A percentile compares a stretch with the other conserved stretches of the same genome.
Evolutionary conservation across 331 rosid genomes (phyloP).

Genomic region (Telfairia occidentalis): DNA sequence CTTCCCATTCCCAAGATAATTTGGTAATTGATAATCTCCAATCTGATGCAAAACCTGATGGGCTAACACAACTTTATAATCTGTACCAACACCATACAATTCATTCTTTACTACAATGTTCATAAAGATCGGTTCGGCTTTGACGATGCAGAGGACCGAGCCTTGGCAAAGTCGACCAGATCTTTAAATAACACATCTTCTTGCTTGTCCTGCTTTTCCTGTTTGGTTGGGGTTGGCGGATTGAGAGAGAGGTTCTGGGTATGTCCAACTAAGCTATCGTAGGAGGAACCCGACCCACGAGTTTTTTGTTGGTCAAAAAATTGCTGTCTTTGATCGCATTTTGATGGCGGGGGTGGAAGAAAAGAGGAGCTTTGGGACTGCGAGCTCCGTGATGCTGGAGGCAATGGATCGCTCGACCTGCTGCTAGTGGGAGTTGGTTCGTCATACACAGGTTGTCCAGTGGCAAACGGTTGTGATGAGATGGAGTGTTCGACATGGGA

Average conservation of each 20-base stretch:
- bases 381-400: slow-evolving; percentile 75
- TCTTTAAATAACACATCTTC: slow-evolving; percentile 54
- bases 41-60: slow-evolving; percentile 6
- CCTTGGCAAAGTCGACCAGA: slow-evolving; percentile 46
- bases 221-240: slow-evolving; percentile 33
- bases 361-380: slow-evolving; percentile 25
- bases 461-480: slow-evolving; percentile 32
- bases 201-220: slow-evolving; percentile 39
- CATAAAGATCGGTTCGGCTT: slow-evolving; percentile 42
- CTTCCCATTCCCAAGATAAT: slow-evolving; percentile 3
- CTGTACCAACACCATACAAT: background rate
- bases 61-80: background rate
- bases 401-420: slow-evolving; percentile 45
- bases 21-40: slow-evolving; percentile 7
- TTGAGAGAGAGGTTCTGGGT: slow-evolving; percentile 49
- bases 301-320: slow-evolving; percentile 56
- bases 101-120: background rate
- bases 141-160: slow-evolving; percentile 45
- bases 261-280: slow-evolving; percentile 44
- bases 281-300: slow-evolving; percentile 37
- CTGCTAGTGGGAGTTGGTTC: slow-evolving; percentile 44
- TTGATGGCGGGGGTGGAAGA: slow-evolving; percentile 77
- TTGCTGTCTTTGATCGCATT: slow-evolving; percentile 71
- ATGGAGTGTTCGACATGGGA: slow-evolving; percentile 26
- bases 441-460: slow-evolving; percentile 46